Evolutionary conservation across 495 filamentous ascomycete species (phyloP).

Genomic region (Emericellopsis terricola): DNA sequence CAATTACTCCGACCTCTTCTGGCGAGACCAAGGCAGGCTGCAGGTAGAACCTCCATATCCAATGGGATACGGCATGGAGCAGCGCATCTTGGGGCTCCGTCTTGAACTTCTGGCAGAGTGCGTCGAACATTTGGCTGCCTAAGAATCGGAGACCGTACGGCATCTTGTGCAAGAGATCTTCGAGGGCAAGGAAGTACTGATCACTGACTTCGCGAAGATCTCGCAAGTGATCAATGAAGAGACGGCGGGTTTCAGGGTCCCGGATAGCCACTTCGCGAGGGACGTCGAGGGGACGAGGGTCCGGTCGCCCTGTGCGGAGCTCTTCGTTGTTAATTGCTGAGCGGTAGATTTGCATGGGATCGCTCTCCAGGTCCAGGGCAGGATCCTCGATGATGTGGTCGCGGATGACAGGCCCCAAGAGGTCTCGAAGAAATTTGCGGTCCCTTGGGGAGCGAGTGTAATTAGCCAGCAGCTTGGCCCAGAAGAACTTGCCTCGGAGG

Average conservation of each 20-base stretch:
- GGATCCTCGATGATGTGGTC: conserved; percentile 85
- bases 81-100: conserved; percentile 61
- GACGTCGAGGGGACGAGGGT: conserved; percentile 59
- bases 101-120: conserved; percentile 54
- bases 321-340: conserved; percentile 94
- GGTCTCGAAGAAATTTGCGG: conserved; percentile 74
- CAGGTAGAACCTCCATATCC: conserved; percentile 88
- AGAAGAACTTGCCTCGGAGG: conserved; percentile 80
- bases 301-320: conserved; percentile 72
- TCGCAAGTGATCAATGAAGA: conserved; percentile 84
- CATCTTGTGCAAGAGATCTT: conserved; percentile 72
- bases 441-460: conserved; percentile 87
- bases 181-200: conserved; percentile 63
- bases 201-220: conserved; percentile 87
- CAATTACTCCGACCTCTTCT: conserved; percentile 77
- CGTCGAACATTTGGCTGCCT: conserved; percentile 69
- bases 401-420: conserved; percentile 65
- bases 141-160: conserved; percentile 88
- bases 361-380: conserved; percentile 82
- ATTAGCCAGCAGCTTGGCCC: conserved; percentile 65
- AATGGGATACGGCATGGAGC: conserved; percentile 70
- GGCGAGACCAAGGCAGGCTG: conserved; percentile 74
- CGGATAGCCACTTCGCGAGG: conserved; percentile 82
- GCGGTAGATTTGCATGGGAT: conserved; percentile 93
- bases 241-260: conserved; percentile 75